Percentiles rank a stretch among this genome's conserved stretches.
Conservation (phyloP, 306 rosid species). For the Crotalaria pallida region DNA sequence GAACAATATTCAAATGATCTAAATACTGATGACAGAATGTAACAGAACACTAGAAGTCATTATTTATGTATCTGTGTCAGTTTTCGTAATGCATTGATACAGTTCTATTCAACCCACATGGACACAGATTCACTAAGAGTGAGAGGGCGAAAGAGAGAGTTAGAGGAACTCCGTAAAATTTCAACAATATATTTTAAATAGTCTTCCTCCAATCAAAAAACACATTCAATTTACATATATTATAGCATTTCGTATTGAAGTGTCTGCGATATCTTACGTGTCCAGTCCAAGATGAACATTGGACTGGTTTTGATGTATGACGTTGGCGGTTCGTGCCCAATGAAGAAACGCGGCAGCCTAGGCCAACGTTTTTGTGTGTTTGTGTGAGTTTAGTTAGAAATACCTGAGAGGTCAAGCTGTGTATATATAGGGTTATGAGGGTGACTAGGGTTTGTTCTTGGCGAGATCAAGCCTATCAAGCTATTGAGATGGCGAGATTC, state of each 20-base stretch:
- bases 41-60: neutral
- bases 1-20: neutral
- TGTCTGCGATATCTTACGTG: too few relatives aligned
- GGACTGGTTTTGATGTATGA: too few relatives aligned
- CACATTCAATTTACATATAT: neutral
- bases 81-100: conserved; percentile 2
- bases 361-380: too few relatives aligned
- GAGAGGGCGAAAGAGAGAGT: neutral
- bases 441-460: too few relatives aligned
- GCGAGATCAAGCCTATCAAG: too few relatives aligned
- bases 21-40: neutral
- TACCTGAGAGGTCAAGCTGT: too few relatives aligned
- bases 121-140: neutral
- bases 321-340: too few relatives aligned
- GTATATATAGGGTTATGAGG: too few relatives aligned
- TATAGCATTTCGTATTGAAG: conserved; percentile 1
- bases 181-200: neutral
- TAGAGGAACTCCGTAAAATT: neutral
- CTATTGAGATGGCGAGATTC: too few relatives aligned
- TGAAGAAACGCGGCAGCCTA: too few relatives aligned
- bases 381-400: too few relatives aligned
- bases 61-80: neutral
- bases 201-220: conserved; percentile 4
- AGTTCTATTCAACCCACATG: neutral
- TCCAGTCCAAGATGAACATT: too few relatives aligned